phyloP scores from a whole-genome alignment of 2,329 filamentous ascomycete species.

The Diaporthe sp. region DNA sequence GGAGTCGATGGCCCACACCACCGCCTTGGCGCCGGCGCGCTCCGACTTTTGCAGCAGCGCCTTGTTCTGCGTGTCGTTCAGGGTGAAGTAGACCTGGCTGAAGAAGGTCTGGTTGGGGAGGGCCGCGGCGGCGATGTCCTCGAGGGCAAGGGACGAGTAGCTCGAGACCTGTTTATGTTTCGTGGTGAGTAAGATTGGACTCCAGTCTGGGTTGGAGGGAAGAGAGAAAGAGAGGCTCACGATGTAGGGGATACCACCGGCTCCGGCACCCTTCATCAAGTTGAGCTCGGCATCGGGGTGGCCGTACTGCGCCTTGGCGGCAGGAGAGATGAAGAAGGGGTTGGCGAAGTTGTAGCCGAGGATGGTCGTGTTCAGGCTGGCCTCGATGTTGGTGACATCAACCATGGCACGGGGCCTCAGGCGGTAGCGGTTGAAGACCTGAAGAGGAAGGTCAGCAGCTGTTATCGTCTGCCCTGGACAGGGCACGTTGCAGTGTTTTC shows the following conservation, averaged over 20 bases:
- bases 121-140: conserved; percentile 53
- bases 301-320: conserved; percentile 59
- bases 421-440: conserved; percentile 61
- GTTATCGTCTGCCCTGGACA: neutral
- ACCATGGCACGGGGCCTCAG: conserved; percentile 63
- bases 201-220: neutral
- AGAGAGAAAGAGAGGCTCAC: conserved; percentile 40
- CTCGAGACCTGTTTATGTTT: conserved; percentile 48
- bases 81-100: conserved; percentile 49
- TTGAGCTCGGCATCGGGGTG: conserved; percentile 63
- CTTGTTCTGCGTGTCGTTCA: conserved; percentile 52
- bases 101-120: conserved; percentile 54
- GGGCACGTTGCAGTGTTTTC: neutral
- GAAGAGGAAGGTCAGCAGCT: neutral
- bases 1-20: conserved; percentile 57
- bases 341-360: conserved; percentile 66
- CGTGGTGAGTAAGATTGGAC: neutral
- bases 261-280: conserved; percentile 62
- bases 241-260: conserved; percentile 66
- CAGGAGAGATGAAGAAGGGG: conserved; percentile 69
- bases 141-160: conserved; percentile 51
- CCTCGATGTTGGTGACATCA: conserved; percentile 62
- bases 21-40: conserved; percentile 52
- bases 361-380: conserved; percentile 60
- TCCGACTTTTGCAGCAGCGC: conserved; percentile 50